Conservation (phyloP, 257 asterid genomes). For the Solanum virginianum region DNA sequence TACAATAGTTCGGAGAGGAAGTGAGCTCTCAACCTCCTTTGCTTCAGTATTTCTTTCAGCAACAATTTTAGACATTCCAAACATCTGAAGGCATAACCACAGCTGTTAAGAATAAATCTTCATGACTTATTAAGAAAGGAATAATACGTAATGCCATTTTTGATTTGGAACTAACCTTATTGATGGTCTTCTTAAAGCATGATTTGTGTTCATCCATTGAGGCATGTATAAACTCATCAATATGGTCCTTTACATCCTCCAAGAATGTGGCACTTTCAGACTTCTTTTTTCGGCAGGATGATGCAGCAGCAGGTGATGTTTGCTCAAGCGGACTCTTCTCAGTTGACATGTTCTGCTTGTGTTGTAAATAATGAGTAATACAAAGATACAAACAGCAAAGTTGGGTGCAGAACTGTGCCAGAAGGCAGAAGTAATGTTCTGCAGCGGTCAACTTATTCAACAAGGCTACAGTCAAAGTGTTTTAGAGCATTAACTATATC, state of each 20-base stretch:
- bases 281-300: constrained; percentile 14
- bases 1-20: not conserved
- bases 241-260: constrained; percentile 13
- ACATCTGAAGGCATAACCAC: not conserved
- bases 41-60: constrained; percentile 2
- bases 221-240: constrained; percentile 10
- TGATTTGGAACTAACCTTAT: not conserved
- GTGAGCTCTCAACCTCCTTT: constrained; percentile 7
- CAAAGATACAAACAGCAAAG: not conserved
- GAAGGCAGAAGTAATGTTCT: not conserved
- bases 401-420: not conserved
- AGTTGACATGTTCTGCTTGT: constrained; percentile 1
- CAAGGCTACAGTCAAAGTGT: not conserved
- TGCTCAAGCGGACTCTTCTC: not conserved
- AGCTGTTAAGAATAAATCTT: not conserved
- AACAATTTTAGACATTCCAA: constrained; percentile 11
- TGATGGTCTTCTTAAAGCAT: constrained; percentile 10
- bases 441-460: not conserved
- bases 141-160: not conserved
- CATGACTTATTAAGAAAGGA: not conserved
- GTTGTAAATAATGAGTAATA: not conserved
- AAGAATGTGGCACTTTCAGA: constrained; percentile 13
- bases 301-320: not conserved
- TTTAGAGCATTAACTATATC: not conserved
- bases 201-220: constrained; percentile 9